Percentiles rank a stretch among this genome's conserved stretches.
phyloP scores from a whole-genome alignment of 2,329 filamentous ascomycete genomes.

The Epichloe sibirici region DNA sequence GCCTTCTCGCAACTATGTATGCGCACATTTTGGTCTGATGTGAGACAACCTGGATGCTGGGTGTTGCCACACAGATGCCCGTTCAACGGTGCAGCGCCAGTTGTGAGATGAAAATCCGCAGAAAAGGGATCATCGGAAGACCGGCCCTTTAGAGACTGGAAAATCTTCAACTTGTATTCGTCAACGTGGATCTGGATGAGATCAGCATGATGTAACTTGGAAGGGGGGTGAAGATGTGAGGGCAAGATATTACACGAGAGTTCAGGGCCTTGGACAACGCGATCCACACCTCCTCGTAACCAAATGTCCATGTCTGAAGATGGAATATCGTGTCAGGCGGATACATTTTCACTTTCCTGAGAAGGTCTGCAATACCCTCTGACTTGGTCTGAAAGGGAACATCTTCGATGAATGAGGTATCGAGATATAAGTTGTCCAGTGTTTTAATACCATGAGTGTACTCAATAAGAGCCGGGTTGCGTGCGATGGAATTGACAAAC shows the following conservation, averaged over 20 bases:
- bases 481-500: constrained; percentile 64
- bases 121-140: constrained; percentile 27
- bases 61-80: constrained; percentile 68
- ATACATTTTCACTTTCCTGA: constrained; percentile 56
- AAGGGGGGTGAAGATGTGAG: not conserved
- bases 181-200: constrained; percentile 63
- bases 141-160: constrained; percentile 45
- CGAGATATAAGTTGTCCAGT: constrained; percentile 76
- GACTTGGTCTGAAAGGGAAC: constrained; percentile 49
- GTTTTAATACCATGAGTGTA: constrained; percentile 55
- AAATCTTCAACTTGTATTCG: constrained; percentile 64
- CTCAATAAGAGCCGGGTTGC: constrained; percentile 62
- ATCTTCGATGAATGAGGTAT: constrained; percentile 59
- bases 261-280: constrained; percentile 60
- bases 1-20: constrained; percentile 82
- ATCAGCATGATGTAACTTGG: constrained; percentile 6
- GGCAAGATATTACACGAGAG: constrained; percentile 37
- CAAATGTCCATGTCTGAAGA: constrained; percentile 79
- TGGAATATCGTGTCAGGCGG: constrained; percentile 68
- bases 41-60: constrained; percentile 59
- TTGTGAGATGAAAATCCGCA: constrained; percentile 30
- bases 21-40: constrained; percentile 44
- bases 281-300: constrained; percentile 85
- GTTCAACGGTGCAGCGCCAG: constrained; percentile 54
- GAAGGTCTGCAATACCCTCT: constrained; percentile 61